Conservation (phyloP, 1,284 basidiomycete genomes). For the Microbotryum intermedium region DNA sequence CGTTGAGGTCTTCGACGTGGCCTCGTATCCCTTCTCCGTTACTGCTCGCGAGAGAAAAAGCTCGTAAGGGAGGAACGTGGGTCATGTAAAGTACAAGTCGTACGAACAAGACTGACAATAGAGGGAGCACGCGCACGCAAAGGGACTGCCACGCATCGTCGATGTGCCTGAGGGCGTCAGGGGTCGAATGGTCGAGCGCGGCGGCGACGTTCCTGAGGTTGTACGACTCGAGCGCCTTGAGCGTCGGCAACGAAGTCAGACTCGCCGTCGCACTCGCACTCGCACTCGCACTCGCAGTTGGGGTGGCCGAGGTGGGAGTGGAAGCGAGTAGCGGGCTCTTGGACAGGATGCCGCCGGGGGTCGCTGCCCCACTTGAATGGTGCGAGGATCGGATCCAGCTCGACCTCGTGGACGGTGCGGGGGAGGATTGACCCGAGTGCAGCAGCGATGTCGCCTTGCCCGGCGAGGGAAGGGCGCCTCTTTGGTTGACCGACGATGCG, state of each 20-base stretch:
- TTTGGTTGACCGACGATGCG: background rate
- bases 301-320: background rate
- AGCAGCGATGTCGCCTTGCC: background rate
- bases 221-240: conserved; percentile 14
- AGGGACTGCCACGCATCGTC: conserved; percentile 31
- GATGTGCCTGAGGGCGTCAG: background rate
- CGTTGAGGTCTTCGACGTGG: conserved; percentile 85
- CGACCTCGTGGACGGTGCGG: background rate
- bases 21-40: conserved; percentile 81
- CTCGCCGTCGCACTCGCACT: too few relatives aligned
- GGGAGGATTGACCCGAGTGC: conserved; percentile 1
- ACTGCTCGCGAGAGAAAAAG: conserved; percentile 45
- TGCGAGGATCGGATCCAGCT: background rate
- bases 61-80: background rate
- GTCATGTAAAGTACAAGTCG: background rate
- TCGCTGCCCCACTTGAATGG: background rate
- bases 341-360: background rate
- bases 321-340: background rate
- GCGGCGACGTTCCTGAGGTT: conserved; percentile 20
- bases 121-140: conserved; percentile 23
- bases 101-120: conserved; percentile 18
- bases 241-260: background rate
- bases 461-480: background rate
- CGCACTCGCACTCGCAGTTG: background rate
- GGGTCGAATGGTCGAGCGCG: conserved; percentile 14